phyloP scores from a whole-genome alignment of 2,329 filamentous ascomycete genomes.

The Elsinoe australis region DNA sequence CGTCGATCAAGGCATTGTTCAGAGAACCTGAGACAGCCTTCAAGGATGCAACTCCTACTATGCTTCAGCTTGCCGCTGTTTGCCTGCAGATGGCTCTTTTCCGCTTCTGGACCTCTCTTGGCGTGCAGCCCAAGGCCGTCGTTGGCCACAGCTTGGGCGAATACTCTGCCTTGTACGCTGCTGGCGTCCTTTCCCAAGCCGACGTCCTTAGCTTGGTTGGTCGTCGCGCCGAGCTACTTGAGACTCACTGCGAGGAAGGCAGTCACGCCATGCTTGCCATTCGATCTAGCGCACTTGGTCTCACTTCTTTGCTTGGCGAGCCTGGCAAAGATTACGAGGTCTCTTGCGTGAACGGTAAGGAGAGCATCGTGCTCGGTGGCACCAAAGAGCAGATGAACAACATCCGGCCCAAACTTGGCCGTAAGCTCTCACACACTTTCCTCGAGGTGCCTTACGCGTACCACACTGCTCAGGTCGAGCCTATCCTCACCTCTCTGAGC shows the following conservation, averaged over 20 bases:
- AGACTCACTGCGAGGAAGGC: slow-evolving; percentile 23
- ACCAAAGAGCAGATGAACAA: slow-evolving; percentile 19
- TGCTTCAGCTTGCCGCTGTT: slow-evolving; percentile 35
- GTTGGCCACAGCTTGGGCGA: slow-evolving; percentile 34
- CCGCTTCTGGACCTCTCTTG: slow-evolving; percentile 25
- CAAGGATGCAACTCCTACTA: slow-evolving; percentile 17
- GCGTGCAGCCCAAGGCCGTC: slow-evolving; percentile 25
- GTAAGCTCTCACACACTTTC: slow-evolving; percentile 14
- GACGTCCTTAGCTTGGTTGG: slow-evolving; percentile 34
- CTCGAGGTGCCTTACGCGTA: slow-evolving; percentile 28
- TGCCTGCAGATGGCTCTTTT: slow-evolving; percentile 38
- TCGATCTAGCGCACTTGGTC: slow-evolving; percentile 17
- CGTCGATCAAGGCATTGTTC: slow-evolving; percentile 9
- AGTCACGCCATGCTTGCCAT: slow-evolving; percentile 28
- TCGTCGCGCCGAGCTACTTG: slow-evolving; percentile 28
- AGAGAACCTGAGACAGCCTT: slow-evolving; percentile 1
- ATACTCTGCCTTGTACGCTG: slow-evolving; percentile 33
- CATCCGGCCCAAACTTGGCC: slow-evolving; percentile 13
- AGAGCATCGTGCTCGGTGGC: slow-evolving; percentile 25
- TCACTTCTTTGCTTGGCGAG: slow-evolving; percentile 5
- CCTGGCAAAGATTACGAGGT: slow-evolving; percentile 20
- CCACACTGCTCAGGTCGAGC: slow-evolving; percentile 30
- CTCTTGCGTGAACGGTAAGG: slow-evolving; percentile 26
- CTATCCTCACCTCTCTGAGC: slow-evolving; percentile 25
- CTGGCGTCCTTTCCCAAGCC: slow-evolving; percentile 31